A percentile compares a stretch with the other conserved stretches of the same genome.
These are phyloP conservation scores for Talaromyces sp. DNA, from an alignment of 2,329 filamentous ascomycete genomes.

Conservation along the genomic window DNA sequence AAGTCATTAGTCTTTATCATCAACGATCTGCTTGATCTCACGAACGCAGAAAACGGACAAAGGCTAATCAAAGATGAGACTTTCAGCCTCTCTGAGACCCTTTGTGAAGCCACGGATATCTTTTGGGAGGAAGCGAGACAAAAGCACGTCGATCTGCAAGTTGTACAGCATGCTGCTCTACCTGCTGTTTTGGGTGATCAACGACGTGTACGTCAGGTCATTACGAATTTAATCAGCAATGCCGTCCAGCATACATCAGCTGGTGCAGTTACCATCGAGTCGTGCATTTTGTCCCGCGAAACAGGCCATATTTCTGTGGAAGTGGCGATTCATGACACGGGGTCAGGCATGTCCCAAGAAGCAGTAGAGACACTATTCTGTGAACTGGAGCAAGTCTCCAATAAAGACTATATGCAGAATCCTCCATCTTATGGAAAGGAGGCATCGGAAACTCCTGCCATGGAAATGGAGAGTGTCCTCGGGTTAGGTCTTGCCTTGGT, in stretches of 20 bases:
- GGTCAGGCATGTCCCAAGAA: constrained; percentile 62
- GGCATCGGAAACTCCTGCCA: constrained; percentile 32
- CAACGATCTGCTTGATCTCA: constrained; percentile 84
- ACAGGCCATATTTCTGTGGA: constrained; percentile 66
- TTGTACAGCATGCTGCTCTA: constrained; percentile 68
- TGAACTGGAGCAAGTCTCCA: constrained; percentile 66
- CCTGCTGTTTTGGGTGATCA: constrained; percentile 79
- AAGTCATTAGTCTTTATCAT: constrained; percentile 92
- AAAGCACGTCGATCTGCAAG: constrained; percentile 71
- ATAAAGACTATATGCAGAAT: constrained; percentile 51
- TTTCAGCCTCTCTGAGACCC: constrained; percentile 70
- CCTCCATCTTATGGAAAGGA: constrained; percentile 24
- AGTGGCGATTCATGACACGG: constrained; percentile 74
- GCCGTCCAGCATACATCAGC: constrained; percentile 75
- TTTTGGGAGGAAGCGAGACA: constrained; percentile 76
- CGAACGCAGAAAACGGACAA: constrained; percentile 81
- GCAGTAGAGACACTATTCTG: constrained; percentile 63
- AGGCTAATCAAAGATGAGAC: constrained; percentile 76
- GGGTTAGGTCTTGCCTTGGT: constrained; percentile 83
- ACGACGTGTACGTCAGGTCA: constrained; percentile 74
- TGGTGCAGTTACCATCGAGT: constrained; percentile 72
- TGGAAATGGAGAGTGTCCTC: constrained; percentile 54
- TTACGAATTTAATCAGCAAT: constrained; percentile 83
- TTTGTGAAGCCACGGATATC: constrained; percentile 73
- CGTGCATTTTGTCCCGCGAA: constrained; percentile 58